phyloP scores from a whole-genome alignment of 2,329 filamentous ascomycete species.

The Arachnopeziza araneosa region DNA sequence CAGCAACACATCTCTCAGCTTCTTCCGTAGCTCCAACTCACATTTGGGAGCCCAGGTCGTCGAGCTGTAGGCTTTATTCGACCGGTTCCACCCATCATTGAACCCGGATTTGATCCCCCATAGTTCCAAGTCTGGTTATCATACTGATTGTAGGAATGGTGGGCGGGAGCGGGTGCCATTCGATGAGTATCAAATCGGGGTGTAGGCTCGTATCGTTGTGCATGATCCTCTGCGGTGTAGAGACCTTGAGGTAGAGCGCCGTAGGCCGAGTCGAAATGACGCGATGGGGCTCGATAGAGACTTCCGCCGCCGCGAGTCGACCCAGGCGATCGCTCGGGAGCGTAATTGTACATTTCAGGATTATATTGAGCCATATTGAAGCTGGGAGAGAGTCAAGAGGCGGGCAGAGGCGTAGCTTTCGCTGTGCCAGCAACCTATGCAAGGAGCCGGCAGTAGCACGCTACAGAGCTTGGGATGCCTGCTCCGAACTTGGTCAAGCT shows the following conservation, averaged over 20 bases:
- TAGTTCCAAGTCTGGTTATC: conserved; percentile 81
- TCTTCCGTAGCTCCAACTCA: conserved; percentile 42
- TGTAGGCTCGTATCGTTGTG: conserved; percentile 45
- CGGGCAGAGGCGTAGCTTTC: conserved; percentile 12
- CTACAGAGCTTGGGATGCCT: conserved; percentile 22
- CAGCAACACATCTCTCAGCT: background rate
- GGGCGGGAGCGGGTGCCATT: conserved; percentile 13
- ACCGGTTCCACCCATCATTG: conserved; percentile 57
- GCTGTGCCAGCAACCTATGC: conserved; percentile 24
- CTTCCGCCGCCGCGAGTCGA: conserved; percentile 58
- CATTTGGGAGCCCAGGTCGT: conserved; percentile 63
- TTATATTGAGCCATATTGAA: conserved; percentile 38
- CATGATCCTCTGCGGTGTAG: conserved; percentile 64
- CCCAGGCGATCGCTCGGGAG: conserved; percentile 66
- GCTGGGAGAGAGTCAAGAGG: conserved; percentile 7
- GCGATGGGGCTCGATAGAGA: conserved; percentile 40
- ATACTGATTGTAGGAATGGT: conserved; percentile 57
- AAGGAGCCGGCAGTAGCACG: conserved; percentile 30
- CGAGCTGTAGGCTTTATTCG: conserved; percentile 51
- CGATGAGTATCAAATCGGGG: conserved; percentile 19
- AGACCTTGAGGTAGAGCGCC: conserved; percentile 44
- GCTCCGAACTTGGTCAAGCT: conserved; percentile 22
- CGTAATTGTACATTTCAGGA: conserved; percentile 40
- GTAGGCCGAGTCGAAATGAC: conserved; percentile 68
- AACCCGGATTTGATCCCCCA: conserved; percentile 51